Conservation (phyloP, 768 basidiomycete species). For the Tulasnella sp. region DNA sequence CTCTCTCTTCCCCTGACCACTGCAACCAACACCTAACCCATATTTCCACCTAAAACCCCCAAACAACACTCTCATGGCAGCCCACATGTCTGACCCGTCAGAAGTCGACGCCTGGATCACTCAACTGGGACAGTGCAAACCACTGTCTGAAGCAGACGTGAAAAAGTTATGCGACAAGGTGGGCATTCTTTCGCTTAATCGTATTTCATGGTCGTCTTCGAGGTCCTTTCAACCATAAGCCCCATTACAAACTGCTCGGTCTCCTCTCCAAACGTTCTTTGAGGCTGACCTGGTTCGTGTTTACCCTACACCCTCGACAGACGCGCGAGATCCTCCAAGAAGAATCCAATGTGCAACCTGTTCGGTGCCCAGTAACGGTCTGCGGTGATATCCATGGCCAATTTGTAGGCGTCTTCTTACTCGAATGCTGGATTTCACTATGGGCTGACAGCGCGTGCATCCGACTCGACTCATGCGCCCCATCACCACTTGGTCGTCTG, state of each 20-base stretch:
- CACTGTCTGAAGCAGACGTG: conserved; percentile 88
- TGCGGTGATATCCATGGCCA: conserved; percentile 99
- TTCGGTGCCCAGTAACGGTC: conserved; percentile 96
- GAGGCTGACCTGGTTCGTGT: not conserved
- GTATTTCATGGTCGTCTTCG: not conserved
- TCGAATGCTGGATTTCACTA: conserved; percentile 19
- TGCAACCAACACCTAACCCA: not conserved
- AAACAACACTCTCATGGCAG: not conserved
- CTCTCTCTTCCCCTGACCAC: not conserved
- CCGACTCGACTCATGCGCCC: not conserved
- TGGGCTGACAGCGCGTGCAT: not conserved
- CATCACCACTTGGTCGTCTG: not conserved
- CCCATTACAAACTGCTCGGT: not conserved
- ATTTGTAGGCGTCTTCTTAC: conserved; percentile 64
- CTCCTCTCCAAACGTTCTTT: not conserved
- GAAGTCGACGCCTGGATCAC: conserved; percentile 97
- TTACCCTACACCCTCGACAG: conserved; percentile 37
- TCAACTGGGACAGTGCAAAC: conserved; percentile 95
- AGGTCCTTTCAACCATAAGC: not conserved
- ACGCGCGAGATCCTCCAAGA: conserved; percentile 98
- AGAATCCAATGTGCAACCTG: conserved; percentile 98
- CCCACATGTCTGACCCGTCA: conserved; percentile 30
- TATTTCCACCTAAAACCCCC: not conserved
- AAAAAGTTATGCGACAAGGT: conserved; percentile 98
- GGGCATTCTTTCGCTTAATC: not conserved